A percentile compares a stretch with the other conserved stretches of the same genome.
These are phyloP conservation scores for Tylopilus rubrobrunneus DNA, from an alignment of 768 basidiomycete species.

Conservation along the genomic window DNA sequence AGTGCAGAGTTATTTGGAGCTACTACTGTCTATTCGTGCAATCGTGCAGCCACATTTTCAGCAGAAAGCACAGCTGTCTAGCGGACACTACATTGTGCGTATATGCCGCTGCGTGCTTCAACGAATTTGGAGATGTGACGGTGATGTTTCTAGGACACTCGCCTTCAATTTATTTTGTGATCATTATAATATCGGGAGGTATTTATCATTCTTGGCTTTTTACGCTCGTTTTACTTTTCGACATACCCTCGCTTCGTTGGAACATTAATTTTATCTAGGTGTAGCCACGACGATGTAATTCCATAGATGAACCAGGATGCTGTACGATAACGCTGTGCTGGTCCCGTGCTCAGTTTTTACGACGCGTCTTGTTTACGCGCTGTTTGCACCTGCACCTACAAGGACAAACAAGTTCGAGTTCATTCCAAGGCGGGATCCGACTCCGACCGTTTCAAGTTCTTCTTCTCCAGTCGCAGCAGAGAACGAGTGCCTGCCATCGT, in stretches of 20 bases:
- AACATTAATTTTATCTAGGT: neutral
- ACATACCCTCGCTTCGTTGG: neutral
- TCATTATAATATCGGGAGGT: neutral
- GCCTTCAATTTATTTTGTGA: constrained; percentile 30
- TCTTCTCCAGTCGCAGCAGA: constrained; percentile 15
- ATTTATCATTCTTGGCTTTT: constrained; percentile 4
- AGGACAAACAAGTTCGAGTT: constrained; percentile 34
- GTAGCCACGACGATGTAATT: constrained; percentile 5
- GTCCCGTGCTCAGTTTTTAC: constrained; percentile 22
- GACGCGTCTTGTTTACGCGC: constrained; percentile 30
- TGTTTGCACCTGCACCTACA: constrained; percentile 27
- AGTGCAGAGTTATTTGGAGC: constrained; percentile 59
- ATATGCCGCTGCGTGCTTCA: neutral
- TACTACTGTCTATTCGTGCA: constrained; percentile 54
- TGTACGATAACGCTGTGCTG: neutral
- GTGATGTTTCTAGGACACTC: constrained; percentile 21
- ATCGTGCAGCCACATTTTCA: constrained; percentile 58
- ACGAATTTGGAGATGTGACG: neutral
- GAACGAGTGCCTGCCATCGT: constrained; percentile 20
- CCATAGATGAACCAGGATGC: neutral
- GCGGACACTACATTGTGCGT: constrained; percentile 63
- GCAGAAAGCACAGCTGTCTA: constrained; percentile 72
- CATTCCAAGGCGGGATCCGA: neutral
- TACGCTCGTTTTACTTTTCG: neutral
- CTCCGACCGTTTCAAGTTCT: constrained; percentile 15